Evolutionary conservation across 352 stramenopile species (phyloP), one percentile per base, ranked within the genome.

Genomic region (Globisporangium irregulare): DNA sequence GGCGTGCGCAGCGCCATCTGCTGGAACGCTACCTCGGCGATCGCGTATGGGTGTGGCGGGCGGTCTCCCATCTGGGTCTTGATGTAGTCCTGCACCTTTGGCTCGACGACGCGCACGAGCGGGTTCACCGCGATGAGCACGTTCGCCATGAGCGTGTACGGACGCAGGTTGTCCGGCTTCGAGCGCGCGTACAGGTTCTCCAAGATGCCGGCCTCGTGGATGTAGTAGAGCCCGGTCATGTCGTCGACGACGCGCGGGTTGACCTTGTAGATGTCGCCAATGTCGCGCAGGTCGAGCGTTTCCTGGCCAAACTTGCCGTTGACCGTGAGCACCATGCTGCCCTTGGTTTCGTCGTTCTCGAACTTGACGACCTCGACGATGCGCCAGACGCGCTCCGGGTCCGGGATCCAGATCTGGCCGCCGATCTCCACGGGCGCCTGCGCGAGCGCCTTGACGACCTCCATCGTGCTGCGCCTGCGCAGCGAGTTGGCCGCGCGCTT

Each of bases 71-170:
- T 93, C 67, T 93, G 86, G 60, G 87, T 93, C 77, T 92, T 91
- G 71, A 93, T 92, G 76, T 95, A 94, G 74, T 94, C 86, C 64
- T 88, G 79, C 46, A 96, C 86, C 68, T 92, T 91, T 18, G 88
- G 88, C 71, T 96, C 88, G 12, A 91, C 84, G 22, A 85, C 76
- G 43, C 79, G 84, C 34, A 93, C 80, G n/a, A 95, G 81, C 62
- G 88, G 88, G 75, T 95, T 95, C 24, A 95, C 88, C 8, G 88
- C 88, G 56, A 95, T 93, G 20, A 95, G 75, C 59, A 95, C 88
- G 65, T 95, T 95, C 67, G 88, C 88, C 88, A 95, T 95, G 71
- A 94, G 84, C 73, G 88, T 94, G 70, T 95, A 95, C 25, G 88
- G 88, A 10, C 86, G 76, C 66, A 93, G 70, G 69, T 93, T 88